Conservation (phyloP, 345 rosid genomes). For the thale cress (Arabidopsis thaliana) region DNA sequence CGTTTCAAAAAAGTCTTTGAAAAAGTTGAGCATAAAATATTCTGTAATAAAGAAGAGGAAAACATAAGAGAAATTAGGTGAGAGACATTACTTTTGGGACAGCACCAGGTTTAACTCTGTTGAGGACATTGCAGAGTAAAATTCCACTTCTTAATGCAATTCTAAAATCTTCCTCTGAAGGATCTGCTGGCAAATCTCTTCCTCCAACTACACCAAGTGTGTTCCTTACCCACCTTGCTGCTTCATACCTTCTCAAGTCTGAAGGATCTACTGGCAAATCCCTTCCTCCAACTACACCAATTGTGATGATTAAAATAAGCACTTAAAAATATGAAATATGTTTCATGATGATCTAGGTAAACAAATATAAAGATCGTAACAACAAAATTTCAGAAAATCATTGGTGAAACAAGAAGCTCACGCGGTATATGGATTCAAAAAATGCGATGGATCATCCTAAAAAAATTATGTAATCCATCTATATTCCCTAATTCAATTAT, state of each 20-base stretch:
- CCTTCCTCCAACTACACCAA: slow-evolving; percentile 76
- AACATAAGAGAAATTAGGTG: not conserved
- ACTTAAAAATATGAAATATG: not conserved
- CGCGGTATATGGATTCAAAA: too few relatives aligned
- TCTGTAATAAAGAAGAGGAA: not conserved
- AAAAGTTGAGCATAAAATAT: not conserved
- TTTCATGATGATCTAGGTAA: not conserved
- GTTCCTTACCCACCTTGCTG: slow-evolving; percentile 88
- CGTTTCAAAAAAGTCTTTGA: slow-evolving; percentile 17
- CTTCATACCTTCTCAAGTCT: slow-evolving; percentile 86
- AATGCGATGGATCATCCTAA: not conserved
- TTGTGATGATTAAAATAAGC: slow-evolving; percentile 18
- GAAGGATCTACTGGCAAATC: slow-evolving; percentile 65
- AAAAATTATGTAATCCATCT: not conserved
- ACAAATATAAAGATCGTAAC: not conserved
- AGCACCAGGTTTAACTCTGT: slow-evolving; percentile 88
- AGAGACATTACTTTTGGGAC: slow-evolving; percentile 63
- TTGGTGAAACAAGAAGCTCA: not conserved
- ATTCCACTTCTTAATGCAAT: slow-evolving; percentile 91
- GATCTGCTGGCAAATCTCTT: slow-evolving; percentile 93
- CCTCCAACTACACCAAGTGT: slow-evolving; percentile 82
- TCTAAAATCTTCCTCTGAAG: slow-evolving; percentile 94
- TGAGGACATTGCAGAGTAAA: slow-evolving; percentile 82
- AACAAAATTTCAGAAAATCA: not conserved
- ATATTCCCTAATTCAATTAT: not conserved